Conservation (phyloP, 495 filamentous ascomycete genomes). For the Evernia prunastri region DNA sequence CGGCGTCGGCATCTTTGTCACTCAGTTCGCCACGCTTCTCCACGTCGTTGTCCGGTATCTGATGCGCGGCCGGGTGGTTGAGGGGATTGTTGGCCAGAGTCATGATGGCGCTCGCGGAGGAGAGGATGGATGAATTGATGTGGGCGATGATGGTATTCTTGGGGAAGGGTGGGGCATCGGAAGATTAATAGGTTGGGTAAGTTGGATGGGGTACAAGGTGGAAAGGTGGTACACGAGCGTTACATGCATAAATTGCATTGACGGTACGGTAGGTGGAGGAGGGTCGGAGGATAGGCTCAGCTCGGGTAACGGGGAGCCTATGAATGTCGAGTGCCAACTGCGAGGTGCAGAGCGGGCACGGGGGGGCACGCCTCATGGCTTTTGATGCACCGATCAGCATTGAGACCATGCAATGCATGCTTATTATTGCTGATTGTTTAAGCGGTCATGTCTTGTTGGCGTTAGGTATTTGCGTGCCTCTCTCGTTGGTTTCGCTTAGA, state of each 20-base stretch:
- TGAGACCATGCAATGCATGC: background rate
- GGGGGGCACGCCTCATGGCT: background rate
- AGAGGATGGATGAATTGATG: background rate
- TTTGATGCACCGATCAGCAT: background rate
- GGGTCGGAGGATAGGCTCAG: background rate
- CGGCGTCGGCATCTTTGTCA: constrained; percentile 1
- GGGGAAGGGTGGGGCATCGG: background rate
- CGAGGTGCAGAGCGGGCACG: background rate
- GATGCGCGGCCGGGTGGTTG: constrained; percentile 2
- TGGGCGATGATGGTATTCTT: background rate
- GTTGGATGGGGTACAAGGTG: too few species aligned
- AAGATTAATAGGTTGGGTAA: background rate
- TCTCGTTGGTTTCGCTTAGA: background rate
- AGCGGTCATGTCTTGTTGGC: background rate
- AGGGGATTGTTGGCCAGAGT: background rate
- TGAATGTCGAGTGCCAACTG: background rate
- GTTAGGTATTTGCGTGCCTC: background rate
- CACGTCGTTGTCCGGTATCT: constrained; percentile 10
- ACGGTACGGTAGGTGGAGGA: background rate
- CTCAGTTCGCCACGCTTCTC: constrained; percentile 15
- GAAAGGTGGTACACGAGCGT: background rate
- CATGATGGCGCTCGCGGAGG: background rate
- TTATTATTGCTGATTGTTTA: too few species aligned
- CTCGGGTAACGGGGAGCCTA: constrained; percentile 2
- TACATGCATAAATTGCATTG: background rate